These are phyloP conservation scores for Cutaneotrichosporon curvatum DNA, from an alignment of 1,284 basidiomycete species.

Conservation along the genomic window DNA sequence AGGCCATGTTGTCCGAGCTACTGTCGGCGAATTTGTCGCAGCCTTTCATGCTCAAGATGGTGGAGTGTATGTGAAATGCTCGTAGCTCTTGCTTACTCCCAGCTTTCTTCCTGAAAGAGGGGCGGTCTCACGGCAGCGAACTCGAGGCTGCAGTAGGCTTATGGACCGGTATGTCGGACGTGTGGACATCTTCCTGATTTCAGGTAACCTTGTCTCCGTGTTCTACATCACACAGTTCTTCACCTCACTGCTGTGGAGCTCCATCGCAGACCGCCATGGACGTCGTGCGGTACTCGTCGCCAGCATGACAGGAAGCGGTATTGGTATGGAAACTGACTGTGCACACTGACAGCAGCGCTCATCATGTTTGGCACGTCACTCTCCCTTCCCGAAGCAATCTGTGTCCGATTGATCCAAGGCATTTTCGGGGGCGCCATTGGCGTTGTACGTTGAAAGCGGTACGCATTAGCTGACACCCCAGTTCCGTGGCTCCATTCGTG, in stretches of 20 bases:
- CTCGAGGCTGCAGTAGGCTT: conserved; percentile 43
- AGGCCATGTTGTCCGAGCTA: conserved; percentile 91
- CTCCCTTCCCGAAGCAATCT: conserved; percentile 73
- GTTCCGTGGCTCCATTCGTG: conserved; percentile 69
- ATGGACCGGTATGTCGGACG: conserved; percentile 37
- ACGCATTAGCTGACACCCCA: conserved; percentile 9
- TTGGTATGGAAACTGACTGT: conserved; percentile 8
- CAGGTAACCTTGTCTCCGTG: conserved; percentile 47
- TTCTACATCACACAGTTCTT: conserved; percentile 61
- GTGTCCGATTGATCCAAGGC: conserved; percentile 83
- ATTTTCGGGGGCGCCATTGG: conserved; percentile 92
- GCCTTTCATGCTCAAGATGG: conserved; percentile 86
- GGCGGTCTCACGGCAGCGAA: conserved; percentile 30
- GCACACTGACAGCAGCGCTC: conserved; percentile 42
- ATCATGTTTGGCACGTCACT: conserved; percentile 79
- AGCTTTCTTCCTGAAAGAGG: conserved; percentile 36
- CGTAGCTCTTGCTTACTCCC: background rate
- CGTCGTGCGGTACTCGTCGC: conserved; percentile 75
- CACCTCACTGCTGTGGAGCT: conserved; percentile 88
- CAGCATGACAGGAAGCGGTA: conserved; percentile 69
- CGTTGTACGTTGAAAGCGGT: conserved; percentile 62
- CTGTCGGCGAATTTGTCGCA: conserved; percentile 82
- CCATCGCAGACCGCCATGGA: conserved; percentile 85
- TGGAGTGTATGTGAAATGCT: conserved; percentile 56
- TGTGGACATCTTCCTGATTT: conserved; percentile 5